Base-by-base conservation (phyloP, 2,329 filamentous ascomycete genomes). In the Tolypocladium endophyticum region DNA sequence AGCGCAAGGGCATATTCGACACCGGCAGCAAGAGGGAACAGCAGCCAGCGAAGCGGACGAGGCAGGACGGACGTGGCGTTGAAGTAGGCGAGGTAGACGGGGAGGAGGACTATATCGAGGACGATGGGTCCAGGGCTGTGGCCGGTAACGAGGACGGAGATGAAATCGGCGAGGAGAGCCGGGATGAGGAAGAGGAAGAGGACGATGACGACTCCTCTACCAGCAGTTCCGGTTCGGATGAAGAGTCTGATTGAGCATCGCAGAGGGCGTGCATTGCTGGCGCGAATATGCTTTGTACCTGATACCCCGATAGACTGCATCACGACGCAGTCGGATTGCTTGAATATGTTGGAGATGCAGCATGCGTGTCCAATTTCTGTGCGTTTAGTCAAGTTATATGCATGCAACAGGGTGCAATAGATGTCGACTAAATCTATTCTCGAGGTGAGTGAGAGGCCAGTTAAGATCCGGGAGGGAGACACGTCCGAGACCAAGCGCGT, bases 221-320 rank as follows among this genome's bases (percentile, higher is more conserved):
- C 16, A 79, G 77, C 58, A 79, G 77, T 56, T 79, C 76, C 1
- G 75, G 73, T 20, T 71, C 73, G n/a, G 74, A 76, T 56, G 67
- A 67, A 30, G 71, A 71, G 4, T 64, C 58, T 30, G 47, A 59
- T 14, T 53, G 47, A 55, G 30, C 50, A n/a, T 54, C 2, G 30
- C 33, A 8, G 9, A 5, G 20, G 20, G 16, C 11, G 5, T 7
- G 30, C 30, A 23, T 35, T 54, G 11, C 50, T n/a, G 16, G 47
- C 50, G 18, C 20, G 47, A 30, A 18, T 23, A 20, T 53, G 20
- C 50, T 14, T 54, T 54, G 30, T 36, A 54, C 30, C 28, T 14
- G 20, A 36, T 54, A 54, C 30, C 50, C 50, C 25, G 9, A 35
- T 54, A 16, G 50, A 36, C 50, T 20, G 30, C 33, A 54, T 30